A percentile compares a stretch with the other conserved stretches of the same genome.
Conservation (phyloP, 208 protist species). For the Novymonas esmeraldas region DNA sequence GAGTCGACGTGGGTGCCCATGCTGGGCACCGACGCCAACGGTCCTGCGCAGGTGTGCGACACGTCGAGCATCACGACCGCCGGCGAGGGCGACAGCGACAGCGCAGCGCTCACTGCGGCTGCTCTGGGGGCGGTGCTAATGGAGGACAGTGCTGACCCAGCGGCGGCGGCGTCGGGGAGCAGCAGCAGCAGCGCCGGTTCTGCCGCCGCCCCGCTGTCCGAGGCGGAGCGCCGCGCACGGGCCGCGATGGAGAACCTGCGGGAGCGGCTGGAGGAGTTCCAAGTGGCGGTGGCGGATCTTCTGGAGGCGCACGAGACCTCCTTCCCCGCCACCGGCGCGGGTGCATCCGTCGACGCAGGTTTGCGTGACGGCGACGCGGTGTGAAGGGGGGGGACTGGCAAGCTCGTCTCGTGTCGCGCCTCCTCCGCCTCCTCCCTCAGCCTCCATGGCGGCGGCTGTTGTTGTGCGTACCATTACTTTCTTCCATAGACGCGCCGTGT, state of each 20-base stretch:
- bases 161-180: not conserved
- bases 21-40: slow-evolving; percentile 6
- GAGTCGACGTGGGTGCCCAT: slow-evolving; percentile 53
- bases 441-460: too few relatives aligned
- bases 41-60: not conserved
- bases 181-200: not conserved
- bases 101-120: slow-evolving; percentile 4
- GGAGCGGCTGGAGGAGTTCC: slow-evolving; percentile 67
- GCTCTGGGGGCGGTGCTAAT: slow-evolving; percentile 34
- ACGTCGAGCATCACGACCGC: slow-evolving; percentile 1
- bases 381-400: not conserved
- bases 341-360: not conserved
- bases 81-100: slow-evolving; percentile 10
- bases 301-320: slow-evolving; percentile 76
- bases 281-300: slow-evolving; percentile 77
- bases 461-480: too few relatives aligned
- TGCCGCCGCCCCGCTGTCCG: slow-evolving; percentile 20
- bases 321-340: slow-evolving; percentile 35
- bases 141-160: slow-evolving; percentile 16
- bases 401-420: too few relatives aligned
- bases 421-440: too few relatives aligned
- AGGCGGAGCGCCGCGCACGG: slow-evolving; percentile 39
- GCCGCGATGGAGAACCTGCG: slow-evolving; percentile 54
- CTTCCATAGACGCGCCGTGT: too few relatives aligned
- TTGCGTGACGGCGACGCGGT: not conserved